Base-by-base conservation (phyloP, 768 basidiomycete species). In the Tylopilus felleus region DNA sequence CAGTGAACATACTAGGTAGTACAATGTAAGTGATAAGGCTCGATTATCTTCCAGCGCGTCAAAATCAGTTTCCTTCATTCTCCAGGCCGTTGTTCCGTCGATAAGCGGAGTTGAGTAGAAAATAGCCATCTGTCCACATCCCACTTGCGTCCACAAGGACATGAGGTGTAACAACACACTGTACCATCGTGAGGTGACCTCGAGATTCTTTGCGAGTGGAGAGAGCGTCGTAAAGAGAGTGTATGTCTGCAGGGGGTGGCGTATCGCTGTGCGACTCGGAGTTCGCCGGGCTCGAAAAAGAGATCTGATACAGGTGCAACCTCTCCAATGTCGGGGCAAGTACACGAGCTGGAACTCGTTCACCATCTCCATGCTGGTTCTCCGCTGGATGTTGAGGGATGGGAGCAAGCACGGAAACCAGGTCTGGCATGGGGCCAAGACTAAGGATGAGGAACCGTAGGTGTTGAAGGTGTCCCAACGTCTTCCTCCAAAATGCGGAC, bases 401-500 rank as follows among this genome's bases (percentile, higher is more conserved):
- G 22, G 5, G 17, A 7, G 42, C 25, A 10, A 51, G 29, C 7
- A 25, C 1, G 17, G 10, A 7, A 7, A 22, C 39, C 5, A 50
- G n/a, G 5, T 43, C 41, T 7, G 47, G 48, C 36, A 51, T 22
- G 17, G 1, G 0, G 22, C 41, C 47, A 0, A 17, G 1, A 8
- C 21, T 39, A 14, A 59, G n/a, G n/a, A 35, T 28, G 29, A 61
- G 40, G 42, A 44, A 28, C 19, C 28, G 47, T 14, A 59, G 2
- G 16, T 33, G 42, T 12, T 5, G 50, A 9, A 59, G 42, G 10
- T 14, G 27, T 3, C 41, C 36, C 1, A 61, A 38, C 1, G 12
- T 33, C 1, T 33, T 19, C 9, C 17, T 51, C 61, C 56, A 63
- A 22, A 62, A 49, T 3, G 19, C 8, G 1, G 35, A 21, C 5